Evolutionary conservation across 1,284 basidiomycete species (phyloP), one percentile per base, ranked within the genome.

Genomic region (Ganoderma sinense): DNA sequence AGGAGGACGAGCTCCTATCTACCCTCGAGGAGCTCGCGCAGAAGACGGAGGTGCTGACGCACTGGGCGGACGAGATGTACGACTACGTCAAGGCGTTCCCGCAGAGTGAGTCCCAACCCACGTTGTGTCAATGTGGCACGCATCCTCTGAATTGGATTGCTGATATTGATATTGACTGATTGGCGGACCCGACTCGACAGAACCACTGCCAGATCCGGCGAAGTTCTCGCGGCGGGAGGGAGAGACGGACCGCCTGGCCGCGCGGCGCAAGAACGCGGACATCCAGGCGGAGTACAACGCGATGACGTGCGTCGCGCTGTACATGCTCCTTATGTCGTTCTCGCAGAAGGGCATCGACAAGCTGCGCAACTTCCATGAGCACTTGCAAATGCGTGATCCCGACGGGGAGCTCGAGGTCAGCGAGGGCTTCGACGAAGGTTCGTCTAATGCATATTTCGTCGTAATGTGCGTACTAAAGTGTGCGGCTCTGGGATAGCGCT

Each of bases 31-130:
- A 97, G 73, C 82, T 97, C 0, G 97, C 96, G 13, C 96, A 98
- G 85, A 99, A 99, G 87, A 97, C 97, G 31, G 94, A 95, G 72
- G 96, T 97, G 45, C 83, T 99, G 66, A 94, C 94, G 65, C 93
- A 95, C 73, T 97, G 97, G 88, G 97, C 95, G 43, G 97, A 99
- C 81, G 90, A 93, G 79, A 95, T 97, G 88, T 93, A 97, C 72
- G 91, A 94, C 66, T 91, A 89, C 80, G 90, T 94, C 60, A 94
- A 90, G 81, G 89, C 89, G 29, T 84, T 93, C 55, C 91, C 92
- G 31, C 89, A 93, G 80, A 94, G 92, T 94, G 73, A 64, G 92
- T 84, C 18, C 33, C n/a, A n/a, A n/a, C n/a, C n/a, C 6, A 16
- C 31, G 4, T 43, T 36, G 5, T 26, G 26, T 26, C 29, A 4